Conservation (phyloP, 441 rosid genomes). For the Monsonia emarginata region DNA sequence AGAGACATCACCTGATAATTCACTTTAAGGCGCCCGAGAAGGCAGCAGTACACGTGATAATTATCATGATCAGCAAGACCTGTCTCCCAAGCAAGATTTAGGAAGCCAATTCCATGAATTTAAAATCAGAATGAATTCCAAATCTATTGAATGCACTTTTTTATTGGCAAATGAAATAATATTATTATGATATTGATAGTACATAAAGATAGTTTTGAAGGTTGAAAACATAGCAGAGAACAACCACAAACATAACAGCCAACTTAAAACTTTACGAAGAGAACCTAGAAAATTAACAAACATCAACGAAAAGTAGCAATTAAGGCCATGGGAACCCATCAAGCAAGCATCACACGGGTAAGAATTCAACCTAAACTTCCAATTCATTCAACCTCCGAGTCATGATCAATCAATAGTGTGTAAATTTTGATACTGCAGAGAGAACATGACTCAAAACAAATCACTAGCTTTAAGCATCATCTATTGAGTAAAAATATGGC, state of each 20-base stretch:
- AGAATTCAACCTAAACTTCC: too few species aligned
- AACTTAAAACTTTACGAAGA: neutral
- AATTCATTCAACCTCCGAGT: too few species aligned
- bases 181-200: neutral
- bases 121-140: neutral
- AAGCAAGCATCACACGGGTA: too few species aligned
- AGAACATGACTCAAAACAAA: too few species aligned
- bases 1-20: slow-evolving; percentile 69
- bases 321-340: too few species aligned
- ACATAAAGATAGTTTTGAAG: neutral
- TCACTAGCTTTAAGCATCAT: neutral
- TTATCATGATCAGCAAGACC: slow-evolving; percentile 99
- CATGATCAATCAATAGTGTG: too few species aligned
- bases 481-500: neutral
- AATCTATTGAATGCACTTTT: neutral
- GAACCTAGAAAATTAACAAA: neutral
- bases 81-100: slow-evolving; percentile 24
- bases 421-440: neutral
- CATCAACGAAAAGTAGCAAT: too few species aligned
- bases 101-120: neutral
- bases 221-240: neutral
- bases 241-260: neutral
- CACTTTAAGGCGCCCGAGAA: slow-evolving; percentile 91
- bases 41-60: slow-evolving; percentile 97
- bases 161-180: neutral